A percentile compares a stretch with the other conserved stretches of the same genome.
These are phyloP conservation scores for Athelia sp. DNA, from an alignment of 1,284 basidiomycete genomes.

Conservation along the genomic window DNA sequence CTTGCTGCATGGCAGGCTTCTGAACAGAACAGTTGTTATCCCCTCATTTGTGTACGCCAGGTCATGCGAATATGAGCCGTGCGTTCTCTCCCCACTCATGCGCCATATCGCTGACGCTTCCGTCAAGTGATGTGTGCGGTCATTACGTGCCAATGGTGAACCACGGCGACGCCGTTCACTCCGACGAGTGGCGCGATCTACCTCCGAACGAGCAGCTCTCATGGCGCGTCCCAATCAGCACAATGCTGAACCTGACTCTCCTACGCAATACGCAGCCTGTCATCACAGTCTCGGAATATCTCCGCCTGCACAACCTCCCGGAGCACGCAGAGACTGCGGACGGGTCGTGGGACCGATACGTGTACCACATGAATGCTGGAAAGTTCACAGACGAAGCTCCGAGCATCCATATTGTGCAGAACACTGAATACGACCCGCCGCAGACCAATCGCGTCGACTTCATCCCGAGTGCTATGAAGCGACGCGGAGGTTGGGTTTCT, in stretches of 20 bases:
- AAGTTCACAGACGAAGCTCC: slow-evolving; percentile 4
- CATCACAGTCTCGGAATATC: slow-evolving; percentile 30
- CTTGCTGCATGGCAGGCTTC: slow-evolving; percentile 28
- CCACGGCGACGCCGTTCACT: slow-evolving; percentile 28
- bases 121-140: slow-evolving; percentile 20
- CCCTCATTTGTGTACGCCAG: slow-evolving; percentile 37
- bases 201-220: slow-evolving; percentile 31
- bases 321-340: slow-evolving; percentile 23
- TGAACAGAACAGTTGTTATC: slow-evolving; percentile 31
- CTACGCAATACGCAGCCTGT: slow-evolving; percentile 29
- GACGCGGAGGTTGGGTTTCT: slow-evolving; percentile 13
- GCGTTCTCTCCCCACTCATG: slow-evolving; percentile 6
- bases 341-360: slow-evolving; percentile 30
- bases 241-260: slow-evolving; percentile 35
- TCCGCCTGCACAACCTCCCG: slow-evolving; percentile 27
- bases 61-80: slow-evolving; percentile 30
- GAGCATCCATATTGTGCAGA: slow-evolving; percentile 26
- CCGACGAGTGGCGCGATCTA: slow-evolving; percentile 26
- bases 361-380: slow-evolving; percentile 14
- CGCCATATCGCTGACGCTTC: slow-evolving; percentile 3
- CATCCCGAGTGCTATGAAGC: slow-evolving; percentile 15
- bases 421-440: slow-evolving; percentile 29
- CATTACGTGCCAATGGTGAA: slow-evolving; percentile 31
- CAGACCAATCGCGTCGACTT: slow-evolving; percentile 27
- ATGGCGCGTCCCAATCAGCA: slow-evolving; percentile 26